Conservation (phyloP, 2,329 filamentous ascomycete species). For the Curvularia sp. region DNA sequence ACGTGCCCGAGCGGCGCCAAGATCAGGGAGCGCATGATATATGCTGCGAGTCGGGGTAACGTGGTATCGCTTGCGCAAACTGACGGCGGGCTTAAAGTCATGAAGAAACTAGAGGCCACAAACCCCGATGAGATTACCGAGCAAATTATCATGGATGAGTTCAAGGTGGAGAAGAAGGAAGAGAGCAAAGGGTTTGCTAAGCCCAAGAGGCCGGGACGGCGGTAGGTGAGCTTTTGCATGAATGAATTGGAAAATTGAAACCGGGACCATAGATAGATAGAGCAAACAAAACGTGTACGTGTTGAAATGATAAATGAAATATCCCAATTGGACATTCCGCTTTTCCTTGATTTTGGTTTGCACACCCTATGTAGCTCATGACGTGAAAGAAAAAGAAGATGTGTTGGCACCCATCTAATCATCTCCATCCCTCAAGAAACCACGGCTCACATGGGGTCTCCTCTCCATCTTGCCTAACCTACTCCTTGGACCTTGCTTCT, state of each 20-base stretch:
- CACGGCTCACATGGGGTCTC: slow-evolving; percentile 34
- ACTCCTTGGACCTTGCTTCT: slow-evolving; percentile 34
- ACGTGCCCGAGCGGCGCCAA: slow-evolving; percentile 75
- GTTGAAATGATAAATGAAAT: slow-evolving; percentile 1
- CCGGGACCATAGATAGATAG: background rate
- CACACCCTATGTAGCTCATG: background rate
- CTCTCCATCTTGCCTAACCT: slow-evolving; percentile 41
- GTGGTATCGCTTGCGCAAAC: slow-evolving; percentile 70
- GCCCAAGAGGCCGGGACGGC: slow-evolving; percentile 78
- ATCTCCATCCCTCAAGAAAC: slow-evolving; percentile 43
- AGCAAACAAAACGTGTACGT: background rate
- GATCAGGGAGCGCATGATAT: slow-evolving; percentile 87
- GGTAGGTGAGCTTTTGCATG: slow-evolving; percentile 29
- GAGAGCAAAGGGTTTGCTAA: slow-evolving; percentile 75
- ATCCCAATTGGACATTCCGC: background rate
- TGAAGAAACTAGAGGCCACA: slow-evolving; percentile 71
- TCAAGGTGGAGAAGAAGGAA: slow-evolving; percentile 72
- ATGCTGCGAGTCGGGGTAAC: slow-evolving; percentile 67
- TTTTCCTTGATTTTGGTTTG: background rate
- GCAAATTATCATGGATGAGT: slow-evolving; percentile 67
- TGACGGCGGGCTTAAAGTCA: slow-evolving; percentile 69
- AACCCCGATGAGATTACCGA: slow-evolving; percentile 75
- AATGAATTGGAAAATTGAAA: background rate
- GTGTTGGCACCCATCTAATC: slow-evolving; percentile 12
- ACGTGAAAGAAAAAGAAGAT: background rate